Conservation (phyloP, 164 flowering plant genomes). For the Vitis vinifera region DNA sequence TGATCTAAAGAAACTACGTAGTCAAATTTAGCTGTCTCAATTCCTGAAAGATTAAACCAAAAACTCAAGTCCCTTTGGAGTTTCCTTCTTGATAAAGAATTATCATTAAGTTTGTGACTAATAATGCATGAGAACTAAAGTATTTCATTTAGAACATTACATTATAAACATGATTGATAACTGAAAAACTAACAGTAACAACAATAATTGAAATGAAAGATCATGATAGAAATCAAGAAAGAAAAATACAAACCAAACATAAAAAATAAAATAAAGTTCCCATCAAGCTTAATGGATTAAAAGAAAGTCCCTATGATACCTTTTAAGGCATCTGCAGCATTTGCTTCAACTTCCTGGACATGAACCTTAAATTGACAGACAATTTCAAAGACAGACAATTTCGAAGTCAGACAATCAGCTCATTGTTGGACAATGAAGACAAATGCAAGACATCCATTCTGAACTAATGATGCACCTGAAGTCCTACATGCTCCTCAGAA, state of each 20-base stretch:
- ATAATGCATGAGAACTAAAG: no score
- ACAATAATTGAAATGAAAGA: neutral
- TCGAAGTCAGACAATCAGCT: conserved; percentile 7
- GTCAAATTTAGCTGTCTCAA: no score
- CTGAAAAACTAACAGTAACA: neutral
- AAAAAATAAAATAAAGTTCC: neutral
- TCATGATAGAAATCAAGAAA: no score
- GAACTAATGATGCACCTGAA: neutral
- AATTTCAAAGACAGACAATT: neutral
- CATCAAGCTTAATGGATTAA: neutral
- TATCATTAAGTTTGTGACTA: no score
- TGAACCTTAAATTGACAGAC: conserved; percentile 58
- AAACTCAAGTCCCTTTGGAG: no score
- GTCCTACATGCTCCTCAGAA: neutral
- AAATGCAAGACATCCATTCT: neutral
- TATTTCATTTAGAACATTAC: neutral
- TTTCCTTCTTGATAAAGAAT: no score
- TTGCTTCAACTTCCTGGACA: conserved; percentile 66
- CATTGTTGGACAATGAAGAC: no score
- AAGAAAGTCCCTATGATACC: conserved; percentile 35
- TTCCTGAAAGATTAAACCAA: no score
- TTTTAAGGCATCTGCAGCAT: conserved; percentile 41
- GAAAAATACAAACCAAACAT: no score
- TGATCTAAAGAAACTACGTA: no score
- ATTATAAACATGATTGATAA: neutral